A percentile compares a stretch with the other conserved stretches of the same genome.
Evolutionary conservation across 164 flowering plant species (phyloP).

Genomic region (Santalum album): DNA sequence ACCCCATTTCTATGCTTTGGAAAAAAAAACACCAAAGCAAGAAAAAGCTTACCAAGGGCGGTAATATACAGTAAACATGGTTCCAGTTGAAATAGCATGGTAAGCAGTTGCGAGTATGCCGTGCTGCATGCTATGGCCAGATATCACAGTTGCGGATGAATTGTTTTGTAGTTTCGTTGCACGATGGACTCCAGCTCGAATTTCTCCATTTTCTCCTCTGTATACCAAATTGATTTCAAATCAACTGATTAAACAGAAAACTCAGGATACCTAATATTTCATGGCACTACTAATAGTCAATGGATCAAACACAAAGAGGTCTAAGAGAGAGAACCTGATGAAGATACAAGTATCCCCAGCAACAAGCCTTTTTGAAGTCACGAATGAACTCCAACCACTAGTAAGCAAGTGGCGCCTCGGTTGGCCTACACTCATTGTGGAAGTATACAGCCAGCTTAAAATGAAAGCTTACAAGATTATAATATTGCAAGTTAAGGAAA

Average conservation of each 20-base stretch:
- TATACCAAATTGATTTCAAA: conserved; percentile 2
- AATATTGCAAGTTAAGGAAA: too few species aligned
- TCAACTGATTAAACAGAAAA: not conserved
- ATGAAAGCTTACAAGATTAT: too few species aligned
- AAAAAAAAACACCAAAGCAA: not conserved
- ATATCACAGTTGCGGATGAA: conserved; percentile 34
- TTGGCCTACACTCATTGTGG: conserved; percentile 31
- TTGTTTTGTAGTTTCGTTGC: conserved; percentile 19
- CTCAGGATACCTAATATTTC: not conserved
- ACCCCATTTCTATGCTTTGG: too few species aligned
- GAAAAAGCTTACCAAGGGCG: conserved; percentile 45
- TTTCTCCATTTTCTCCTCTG: conserved; percentile 52
- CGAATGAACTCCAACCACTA: conserved; percentile 66
- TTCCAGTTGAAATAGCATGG: conserved; percentile 48
- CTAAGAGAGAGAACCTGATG: conserved; percentile 23
- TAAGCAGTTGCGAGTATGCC: conserved; percentile 52
- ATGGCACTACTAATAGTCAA: not conserved
- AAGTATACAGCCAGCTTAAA: too few species aligned
- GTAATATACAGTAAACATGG: conserved; percentile 43
- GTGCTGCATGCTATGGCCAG: conserved; percentile 51
- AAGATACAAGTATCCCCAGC: conserved; percentile 54
- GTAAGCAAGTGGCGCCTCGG: conserved; percentile 65
- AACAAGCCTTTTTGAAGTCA: conserved; percentile 40
- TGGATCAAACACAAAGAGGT: conserved; percentile 6
- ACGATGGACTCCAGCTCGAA: conserved; percentile 51